These are phyloP conservation scores for Diutina scorzettiae DNA, from an alignment of 1,139 yeast genomes.

Conservation along the genomic window DNA sequence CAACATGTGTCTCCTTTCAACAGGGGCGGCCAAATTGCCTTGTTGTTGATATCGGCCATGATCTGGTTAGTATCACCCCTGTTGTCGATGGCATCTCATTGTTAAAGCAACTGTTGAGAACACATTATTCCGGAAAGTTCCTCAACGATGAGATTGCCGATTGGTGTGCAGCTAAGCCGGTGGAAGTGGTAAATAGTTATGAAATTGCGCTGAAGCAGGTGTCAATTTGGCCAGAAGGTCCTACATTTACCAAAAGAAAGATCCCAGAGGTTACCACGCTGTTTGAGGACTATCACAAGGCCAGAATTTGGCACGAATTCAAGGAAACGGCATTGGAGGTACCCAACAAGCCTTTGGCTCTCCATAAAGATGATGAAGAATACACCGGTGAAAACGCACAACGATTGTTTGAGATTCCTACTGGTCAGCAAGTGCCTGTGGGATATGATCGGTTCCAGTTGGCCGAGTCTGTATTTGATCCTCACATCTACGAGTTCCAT, in stretches of 20 bases:
- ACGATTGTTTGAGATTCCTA: conserved; percentile 73
- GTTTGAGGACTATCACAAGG: conserved; percentile 25
- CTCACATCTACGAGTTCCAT: conserved; percentile 30
- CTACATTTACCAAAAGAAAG: conserved; percentile 11
- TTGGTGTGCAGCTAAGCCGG: conserved; percentile 13
- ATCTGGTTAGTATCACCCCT: conserved; percentile 74
- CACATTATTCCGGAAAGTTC: conserved; percentile 54
- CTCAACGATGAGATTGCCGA: conserved; percentile 34
- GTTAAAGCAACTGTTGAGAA: conserved; percentile 56
- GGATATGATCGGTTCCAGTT: conserved; percentile 50
- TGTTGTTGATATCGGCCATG: conserved; percentile 89
- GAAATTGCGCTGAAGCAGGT: conserved; percentile 15
- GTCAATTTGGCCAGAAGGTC: conserved; percentile 22
- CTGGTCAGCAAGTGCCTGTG: conserved; percentile 33
- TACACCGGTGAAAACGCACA: conserved; percentile 22
- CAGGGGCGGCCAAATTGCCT: conserved; percentile 89
- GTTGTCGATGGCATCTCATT: conserved; percentile 88
- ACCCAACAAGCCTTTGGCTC: conserved; percentile 28
- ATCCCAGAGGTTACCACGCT: conserved; percentile 22
- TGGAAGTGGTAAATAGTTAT: conserved; percentile 12
- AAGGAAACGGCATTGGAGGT: conserved; percentile 55
- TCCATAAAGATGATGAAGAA: conserved; percentile 15
- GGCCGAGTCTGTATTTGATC: conserved; percentile 68
- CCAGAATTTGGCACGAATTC: conserved; percentile 40
- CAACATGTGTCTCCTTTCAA: conserved; percentile 87